These are phyloP conservation scores for Candida buenavistaensis DNA, from an alignment of 1,139 yeast genomes.

Conservation along the genomic window DNA sequence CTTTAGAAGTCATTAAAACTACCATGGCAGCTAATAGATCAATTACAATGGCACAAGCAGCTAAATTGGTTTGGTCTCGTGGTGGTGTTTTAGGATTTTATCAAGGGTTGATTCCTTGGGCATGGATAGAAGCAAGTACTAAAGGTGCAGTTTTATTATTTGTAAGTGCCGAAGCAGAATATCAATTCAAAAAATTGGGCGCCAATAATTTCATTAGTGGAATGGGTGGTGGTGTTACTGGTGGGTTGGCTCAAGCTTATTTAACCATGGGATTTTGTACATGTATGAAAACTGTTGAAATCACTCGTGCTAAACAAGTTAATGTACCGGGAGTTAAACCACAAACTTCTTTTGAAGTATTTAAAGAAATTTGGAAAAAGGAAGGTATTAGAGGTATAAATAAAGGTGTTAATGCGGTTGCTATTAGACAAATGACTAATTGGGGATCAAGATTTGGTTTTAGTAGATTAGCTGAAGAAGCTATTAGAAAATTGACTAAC, in stretches of 20 bases:
- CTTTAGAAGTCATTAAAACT: constrained; percentile 91
- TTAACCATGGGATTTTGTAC: constrained; percentile 97
- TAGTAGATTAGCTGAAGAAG: constrained; percentile 87
- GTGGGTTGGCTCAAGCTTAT: constrained; percentile 96
- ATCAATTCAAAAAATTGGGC: constrained; percentile 64
- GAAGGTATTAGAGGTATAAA: constrained; percentile 95
- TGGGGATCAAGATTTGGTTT: constrained; percentile 98
- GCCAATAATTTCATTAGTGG: constrained; percentile 77
- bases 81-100: constrained; percentile 92
- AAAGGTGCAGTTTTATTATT: constrained; percentile 97
- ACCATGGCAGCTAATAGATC: constrained; percentile 97
- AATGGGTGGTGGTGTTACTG: constrained; percentile 91
- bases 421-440: constrained; percentile 96
- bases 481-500: constrained; percentile 62
- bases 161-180: constrained; percentile 91
- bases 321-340: constrained; percentile 56
- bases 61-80: constrained; percentile 81
- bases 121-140: constrained; percentile 99
- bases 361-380: constrained; percentile 73
- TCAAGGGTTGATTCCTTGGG: constrained; percentile 99
- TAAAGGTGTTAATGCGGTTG: constrained; percentile 99
- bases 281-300: constrained; percentile 97
- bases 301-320: constrained; percentile 84
- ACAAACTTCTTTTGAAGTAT: constrained; percentile 82
- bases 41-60: constrained; percentile 65